phyloP scores from a whole-genome alignment of 495 filamentous ascomycete species.

The Cudoniella acicularis region DNA sequence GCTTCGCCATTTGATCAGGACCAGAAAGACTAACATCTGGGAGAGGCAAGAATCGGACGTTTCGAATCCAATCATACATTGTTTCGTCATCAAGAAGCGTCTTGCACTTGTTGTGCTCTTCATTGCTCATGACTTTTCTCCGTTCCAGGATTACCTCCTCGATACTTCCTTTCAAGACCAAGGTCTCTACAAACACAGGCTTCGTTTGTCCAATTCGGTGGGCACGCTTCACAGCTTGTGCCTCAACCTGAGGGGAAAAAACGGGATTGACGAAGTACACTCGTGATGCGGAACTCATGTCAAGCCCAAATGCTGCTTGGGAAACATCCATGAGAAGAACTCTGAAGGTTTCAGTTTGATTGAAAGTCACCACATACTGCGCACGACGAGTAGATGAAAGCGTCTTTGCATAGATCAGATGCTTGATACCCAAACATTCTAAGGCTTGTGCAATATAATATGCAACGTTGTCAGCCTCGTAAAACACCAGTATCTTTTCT shows the following conservation, averaged over 20 bases:
- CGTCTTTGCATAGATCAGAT: constrained; percentile 79
- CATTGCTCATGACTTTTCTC: constrained; percentile 70
- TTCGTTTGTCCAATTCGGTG: constrained; percentile 82
- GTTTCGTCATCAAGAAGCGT: constrained; percentile 69
- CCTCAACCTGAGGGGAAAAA: constrained; percentile 80
- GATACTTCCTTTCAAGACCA: constrained; percentile 75
- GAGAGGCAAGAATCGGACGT: constrained; percentile 63
- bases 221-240: constrained; percentile 88
- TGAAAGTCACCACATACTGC: constrained; percentile 75
- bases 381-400: constrained; percentile 57
- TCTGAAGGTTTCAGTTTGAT: constrained; percentile 55
- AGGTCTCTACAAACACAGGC: constrained; percentile 81
- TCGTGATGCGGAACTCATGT: constrained; percentile 74
- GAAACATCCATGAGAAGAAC: constrained; percentile 87
- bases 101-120: constrained; percentile 65
- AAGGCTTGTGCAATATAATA: constrained; percentile 79
- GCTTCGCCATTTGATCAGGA: constrained; percentile 49
- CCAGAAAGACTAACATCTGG: constrained; percentile 38
- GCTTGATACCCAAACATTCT: constrained; percentile 67
- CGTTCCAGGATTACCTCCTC: constrained; percentile 82
- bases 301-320: constrained; percentile 83
- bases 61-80: constrained; percentile 76
- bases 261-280: constrained; percentile 93
- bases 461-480: constrained; percentile 81
- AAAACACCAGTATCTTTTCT: constrained; percentile 92